phyloP scores from a whole-genome alignment of 1,139 yeast genomes.

The Sugiyamaella xylanicola region DNA sequence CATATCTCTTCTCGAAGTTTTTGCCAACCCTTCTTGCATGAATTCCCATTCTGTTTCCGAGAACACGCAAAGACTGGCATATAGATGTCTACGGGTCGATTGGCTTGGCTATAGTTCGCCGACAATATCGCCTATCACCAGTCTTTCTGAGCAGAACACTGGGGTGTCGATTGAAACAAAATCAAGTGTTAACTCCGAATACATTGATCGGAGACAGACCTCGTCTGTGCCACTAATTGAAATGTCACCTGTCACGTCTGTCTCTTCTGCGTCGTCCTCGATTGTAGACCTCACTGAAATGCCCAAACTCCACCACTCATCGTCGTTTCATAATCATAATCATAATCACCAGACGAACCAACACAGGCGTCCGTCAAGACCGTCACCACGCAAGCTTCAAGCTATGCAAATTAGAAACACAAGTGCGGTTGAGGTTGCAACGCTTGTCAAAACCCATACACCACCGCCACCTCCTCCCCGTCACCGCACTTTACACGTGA shows the following conservation, averaged over 20 bases:
- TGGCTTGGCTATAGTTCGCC: slow-evolving; percentile 51
- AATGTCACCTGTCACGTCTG: slow-evolving; percentile 3
- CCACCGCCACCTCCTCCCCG: slow-evolving; percentile 31
- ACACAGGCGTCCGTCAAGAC: slow-evolving; percentile 21
- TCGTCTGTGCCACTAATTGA: slow-evolving; percentile 10
- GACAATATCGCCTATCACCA: slow-evolving; percentile 18
- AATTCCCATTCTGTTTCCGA: slow-evolving; percentile 24
- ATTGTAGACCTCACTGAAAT: not conserved
- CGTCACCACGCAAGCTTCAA: slow-evolving; percentile 23
- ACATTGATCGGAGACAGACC: slow-evolving; percentile 2
- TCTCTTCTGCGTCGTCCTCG: slow-evolving; percentile 13
- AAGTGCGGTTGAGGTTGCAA: slow-evolving; percentile 27
- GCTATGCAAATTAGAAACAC: slow-evolving; percentile 28
- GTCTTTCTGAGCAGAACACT: slow-evolving; percentile 18
- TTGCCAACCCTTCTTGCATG: slow-evolving; percentile 36
- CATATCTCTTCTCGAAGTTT: slow-evolving; percentile 51
- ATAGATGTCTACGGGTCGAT: slow-evolving; percentile 59
- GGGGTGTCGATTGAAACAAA: not conserved
- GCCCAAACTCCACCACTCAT: slow-evolving; percentile 7
- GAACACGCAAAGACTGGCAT: slow-evolving; percentile 60
- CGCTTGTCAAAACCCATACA: slow-evolving; percentile 19
- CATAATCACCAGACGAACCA: slow-evolving; percentile 2
- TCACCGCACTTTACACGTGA: not conserved
- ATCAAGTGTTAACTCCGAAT: not conserved
- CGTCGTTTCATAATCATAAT: not conserved